phyloP scores from a whole-genome alignment of 352 stramenopile genomes.

The Paralagenidium karlingii region DNA sequence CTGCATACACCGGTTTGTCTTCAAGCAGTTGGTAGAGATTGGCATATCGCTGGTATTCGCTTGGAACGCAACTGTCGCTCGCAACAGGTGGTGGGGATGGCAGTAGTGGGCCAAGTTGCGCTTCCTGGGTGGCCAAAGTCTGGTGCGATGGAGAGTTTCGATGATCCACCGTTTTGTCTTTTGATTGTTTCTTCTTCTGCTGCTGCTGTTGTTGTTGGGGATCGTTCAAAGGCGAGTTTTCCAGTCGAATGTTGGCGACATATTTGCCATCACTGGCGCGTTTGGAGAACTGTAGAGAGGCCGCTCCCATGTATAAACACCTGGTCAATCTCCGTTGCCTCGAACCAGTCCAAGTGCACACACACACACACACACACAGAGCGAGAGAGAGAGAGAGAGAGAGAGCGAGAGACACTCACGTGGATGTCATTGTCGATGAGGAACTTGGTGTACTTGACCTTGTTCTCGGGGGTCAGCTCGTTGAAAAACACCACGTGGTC shows the following conservation, averaged over 20 bases:
- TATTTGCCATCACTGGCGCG: conserved; percentile 33
- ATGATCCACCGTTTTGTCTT: neutral
- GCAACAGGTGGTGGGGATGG: no score
- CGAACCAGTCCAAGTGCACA: no score
- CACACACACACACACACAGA: no score
- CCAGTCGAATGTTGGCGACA: conserved; percentile 38
- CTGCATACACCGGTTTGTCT: no score
- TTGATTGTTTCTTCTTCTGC: neutral
- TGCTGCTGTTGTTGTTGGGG: neutral
- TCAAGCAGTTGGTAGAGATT: conserved; percentile 24
- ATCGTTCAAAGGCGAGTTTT: conserved; percentile 3
- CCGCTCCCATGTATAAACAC: neutral
- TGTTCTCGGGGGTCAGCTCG: conserved; percentile 40
- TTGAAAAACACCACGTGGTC: conserved; percentile 42
- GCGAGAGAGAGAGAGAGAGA: neutral
- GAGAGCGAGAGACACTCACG: conserved; percentile 6
- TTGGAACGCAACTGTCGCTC: neutral
- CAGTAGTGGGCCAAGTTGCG: no score
- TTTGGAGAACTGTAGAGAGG: conserved; percentile 26
- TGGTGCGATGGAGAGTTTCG: no score
- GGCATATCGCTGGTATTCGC: conserved; percentile 12
- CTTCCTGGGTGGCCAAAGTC: no score
- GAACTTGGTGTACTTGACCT: conserved; percentile 56
- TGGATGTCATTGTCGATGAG: conserved; percentile 50
- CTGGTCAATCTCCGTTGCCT: neutral